Conservation (phyloP, 352 stramenopile species). For the Phytophthora tubulina region DNA sequence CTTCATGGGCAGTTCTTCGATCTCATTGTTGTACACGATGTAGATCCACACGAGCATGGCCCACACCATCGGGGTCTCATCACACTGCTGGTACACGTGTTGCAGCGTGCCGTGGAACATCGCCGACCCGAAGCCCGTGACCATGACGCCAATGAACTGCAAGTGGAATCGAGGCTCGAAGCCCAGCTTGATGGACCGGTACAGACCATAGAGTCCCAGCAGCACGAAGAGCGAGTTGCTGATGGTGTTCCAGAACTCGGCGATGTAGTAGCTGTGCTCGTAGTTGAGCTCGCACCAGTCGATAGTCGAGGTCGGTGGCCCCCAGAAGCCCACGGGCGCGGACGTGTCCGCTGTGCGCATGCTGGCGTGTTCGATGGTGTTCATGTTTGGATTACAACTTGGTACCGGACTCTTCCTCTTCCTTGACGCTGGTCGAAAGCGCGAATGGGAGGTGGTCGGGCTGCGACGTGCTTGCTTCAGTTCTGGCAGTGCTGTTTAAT, state of each 20-base stretch:
- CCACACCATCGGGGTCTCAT: conserved; percentile 89
- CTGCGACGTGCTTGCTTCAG: conserved; percentile 9
- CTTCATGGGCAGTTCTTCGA: conserved; percentile 49
- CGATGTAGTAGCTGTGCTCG: conserved; percentile 74
- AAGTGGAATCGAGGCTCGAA: conserved; percentile 82
- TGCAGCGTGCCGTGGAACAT: conserved; percentile 90
- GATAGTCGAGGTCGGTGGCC: conserved; percentile 72
- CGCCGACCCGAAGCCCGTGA: conserved; percentile 81
- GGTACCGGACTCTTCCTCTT: conserved; percentile 12
- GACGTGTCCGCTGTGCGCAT: conserved; percentile 24
- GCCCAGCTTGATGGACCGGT: conserved; percentile 58
- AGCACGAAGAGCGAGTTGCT: conserved; percentile 84
- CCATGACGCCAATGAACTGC: conserved; percentile 77
- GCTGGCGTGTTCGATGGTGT: conserved; percentile 23
- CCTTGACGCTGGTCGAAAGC: conserved; percentile 9
- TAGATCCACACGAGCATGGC: conserved; percentile 83
- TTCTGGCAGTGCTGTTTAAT: conserved; percentile 19
- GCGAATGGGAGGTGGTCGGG: conserved; percentile 16
- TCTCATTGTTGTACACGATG: conserved; percentile 83
- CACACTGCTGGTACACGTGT: conserved; percentile 81
- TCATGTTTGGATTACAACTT: conserved; percentile 14
- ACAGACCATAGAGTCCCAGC: conserved; percentile 75
- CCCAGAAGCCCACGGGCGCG: conserved; percentile 63
- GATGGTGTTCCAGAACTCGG: conserved; percentile 90
- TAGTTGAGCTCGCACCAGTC: conserved; percentile 92